Evolutionary conservation across 1,139 yeast genomes (phyloP).

Genomic region (Debaryomyces subglobosus): DNA sequence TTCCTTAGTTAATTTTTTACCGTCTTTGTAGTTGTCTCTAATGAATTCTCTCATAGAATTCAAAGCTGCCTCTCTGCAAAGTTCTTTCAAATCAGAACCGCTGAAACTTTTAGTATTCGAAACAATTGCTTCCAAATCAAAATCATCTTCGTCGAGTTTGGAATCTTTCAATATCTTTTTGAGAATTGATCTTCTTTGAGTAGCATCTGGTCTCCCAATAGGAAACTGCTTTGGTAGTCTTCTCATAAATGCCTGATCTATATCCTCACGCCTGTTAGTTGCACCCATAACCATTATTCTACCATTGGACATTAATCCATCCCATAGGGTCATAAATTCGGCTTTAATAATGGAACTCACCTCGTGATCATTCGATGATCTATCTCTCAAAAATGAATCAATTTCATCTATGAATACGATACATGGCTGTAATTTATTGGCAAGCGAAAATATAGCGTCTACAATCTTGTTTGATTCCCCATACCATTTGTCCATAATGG

Average conservation of each 20-base stretch:
- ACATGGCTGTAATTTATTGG: conserved; percentile 89
- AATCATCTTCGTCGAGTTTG: conserved; percentile 54
- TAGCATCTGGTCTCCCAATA: conserved; percentile 68
- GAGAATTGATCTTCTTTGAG: conserved; percentile 73
- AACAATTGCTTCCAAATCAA: conserved; percentile 66
- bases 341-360: conserved; percentile 95
- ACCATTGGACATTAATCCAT: conserved; percentile 80
- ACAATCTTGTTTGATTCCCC: conserved; percentile 95
- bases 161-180: conserved; percentile 68
- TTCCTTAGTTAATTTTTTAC: conserved; percentile 34
- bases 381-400: conserved; percentile 88
- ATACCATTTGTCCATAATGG: conserved; percentile 97
- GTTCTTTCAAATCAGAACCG: conserved; percentile 89
- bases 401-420: conserved; percentile 95
- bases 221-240: conserved; percentile 92
- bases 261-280: conserved; percentile 89
- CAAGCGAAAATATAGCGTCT: conserved; percentile 90
- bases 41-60: conserved; percentile 87
- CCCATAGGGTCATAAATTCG: conserved; percentile 98
- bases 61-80: conserved; percentile 93
- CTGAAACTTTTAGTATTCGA: conserved; percentile 72
- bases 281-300: conserved; percentile 91
- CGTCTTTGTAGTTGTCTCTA: conserved; percentile 47
- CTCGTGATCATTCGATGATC: conserved; percentile 87
- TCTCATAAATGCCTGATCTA: conserved; percentile 89